phyloP scores from a whole-genome alignment of 345 rosid genomes.

The Arabidopsis suecica region DNA sequence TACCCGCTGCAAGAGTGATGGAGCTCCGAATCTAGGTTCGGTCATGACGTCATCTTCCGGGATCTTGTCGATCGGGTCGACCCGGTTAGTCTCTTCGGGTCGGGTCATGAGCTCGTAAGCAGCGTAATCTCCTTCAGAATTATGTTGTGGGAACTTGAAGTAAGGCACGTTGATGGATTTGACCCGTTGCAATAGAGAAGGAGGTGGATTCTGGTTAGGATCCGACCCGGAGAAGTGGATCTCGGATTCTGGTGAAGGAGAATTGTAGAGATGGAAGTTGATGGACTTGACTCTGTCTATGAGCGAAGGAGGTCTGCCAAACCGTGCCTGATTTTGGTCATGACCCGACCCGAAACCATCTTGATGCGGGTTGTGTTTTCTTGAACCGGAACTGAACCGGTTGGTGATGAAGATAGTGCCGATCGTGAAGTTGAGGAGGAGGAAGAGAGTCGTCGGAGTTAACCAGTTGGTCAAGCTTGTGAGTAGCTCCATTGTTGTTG shows the following conservation, averaged over 20 bases:
- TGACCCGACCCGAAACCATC: slow-evolving; percentile 45
- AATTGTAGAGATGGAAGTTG: slow-evolving; percentile 47
- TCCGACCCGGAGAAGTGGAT: slow-evolving; percentile 36
- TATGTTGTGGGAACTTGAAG: slow-evolving; percentile 41
- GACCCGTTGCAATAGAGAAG: slow-evolving; percentile 64
- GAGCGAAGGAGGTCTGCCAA: slow-evolving; percentile 58
- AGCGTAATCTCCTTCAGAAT: slow-evolving; percentile 37
- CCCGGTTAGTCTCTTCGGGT: slow-evolving; percentile 23
- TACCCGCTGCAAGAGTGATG: slow-evolving; percentile 66
- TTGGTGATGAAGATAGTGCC: slow-evolving; percentile 46
- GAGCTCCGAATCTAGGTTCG: slow-evolving; percentile 31
- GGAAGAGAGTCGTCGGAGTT: slow-evolving; percentile 51
- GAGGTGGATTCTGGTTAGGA: slow-evolving; percentile 42
- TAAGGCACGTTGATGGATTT: slow-evolving; percentile 58
- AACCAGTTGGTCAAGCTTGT: slow-evolving; percentile 49
- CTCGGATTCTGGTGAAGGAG: slow-evolving; percentile 28
- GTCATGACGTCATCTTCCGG: slow-evolving; percentile 11
- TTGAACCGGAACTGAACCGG: slow-evolving; percentile 34
- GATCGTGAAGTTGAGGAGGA: slow-evolving; percentile 50
- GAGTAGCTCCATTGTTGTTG: slow-evolving; percentile 38
- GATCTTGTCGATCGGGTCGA: slow-evolving; percentile 25
- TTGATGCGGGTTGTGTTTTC: slow-evolving; percentile 16
- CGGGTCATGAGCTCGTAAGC: slow-evolving; percentile 29
- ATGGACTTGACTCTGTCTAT: slow-evolving; percentile 58
- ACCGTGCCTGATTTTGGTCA: slow-evolving; percentile 36